Evolutionary conservation across 2,329 filamentous ascomycete species (phyloP).

Genomic region (Diaporthe vaccinii): DNA sequence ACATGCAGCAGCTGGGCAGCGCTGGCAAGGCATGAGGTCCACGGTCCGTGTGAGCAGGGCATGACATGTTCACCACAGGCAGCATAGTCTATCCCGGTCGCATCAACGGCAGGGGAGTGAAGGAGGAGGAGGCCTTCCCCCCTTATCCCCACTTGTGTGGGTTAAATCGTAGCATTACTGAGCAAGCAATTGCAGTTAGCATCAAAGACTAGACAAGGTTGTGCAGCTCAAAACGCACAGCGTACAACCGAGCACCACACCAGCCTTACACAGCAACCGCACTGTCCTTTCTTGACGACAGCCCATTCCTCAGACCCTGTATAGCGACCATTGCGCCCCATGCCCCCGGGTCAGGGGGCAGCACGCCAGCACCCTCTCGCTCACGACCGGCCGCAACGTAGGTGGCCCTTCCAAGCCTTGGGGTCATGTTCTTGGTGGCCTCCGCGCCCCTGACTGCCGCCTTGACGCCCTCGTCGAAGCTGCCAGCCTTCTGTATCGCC

Average conservation of each 20-base stretch:
- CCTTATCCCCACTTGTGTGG: not conserved
- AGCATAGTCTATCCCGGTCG: not conserved
- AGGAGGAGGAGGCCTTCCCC: not conserved
- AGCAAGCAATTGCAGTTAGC: not conserved
- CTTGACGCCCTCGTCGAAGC: constrained; percentile 68
- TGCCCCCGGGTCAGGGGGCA: constrained; percentile 78
- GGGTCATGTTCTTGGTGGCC: constrained; percentile 74
- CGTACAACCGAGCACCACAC: not conserved
- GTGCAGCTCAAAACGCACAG: not conserved
- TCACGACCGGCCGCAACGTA: constrained; percentile 72
- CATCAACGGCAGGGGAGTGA: not conserved
- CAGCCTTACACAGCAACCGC: not conserved
- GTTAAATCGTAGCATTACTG: not conserved
- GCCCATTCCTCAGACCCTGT: constrained; percentile 50
- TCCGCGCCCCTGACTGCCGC: constrained; percentile 73
- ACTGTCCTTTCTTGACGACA: constrained; percentile 15
- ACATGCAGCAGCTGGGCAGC: constrained; percentile 60
- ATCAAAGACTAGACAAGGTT: not conserved
- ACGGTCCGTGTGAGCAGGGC: constrained; percentile 18
- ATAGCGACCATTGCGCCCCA: constrained; percentile 75
- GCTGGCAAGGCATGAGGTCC: constrained; percentile 56
- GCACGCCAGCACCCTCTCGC: constrained; percentile 29
- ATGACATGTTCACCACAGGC: not conserved
- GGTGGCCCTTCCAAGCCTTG: constrained; percentile 75
- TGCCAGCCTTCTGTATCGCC: constrained; percentile 57